Evolutionary conservation across 352 stramenopile species (phyloP).

Genomic region (Globisporangium spiculum): DNA sequence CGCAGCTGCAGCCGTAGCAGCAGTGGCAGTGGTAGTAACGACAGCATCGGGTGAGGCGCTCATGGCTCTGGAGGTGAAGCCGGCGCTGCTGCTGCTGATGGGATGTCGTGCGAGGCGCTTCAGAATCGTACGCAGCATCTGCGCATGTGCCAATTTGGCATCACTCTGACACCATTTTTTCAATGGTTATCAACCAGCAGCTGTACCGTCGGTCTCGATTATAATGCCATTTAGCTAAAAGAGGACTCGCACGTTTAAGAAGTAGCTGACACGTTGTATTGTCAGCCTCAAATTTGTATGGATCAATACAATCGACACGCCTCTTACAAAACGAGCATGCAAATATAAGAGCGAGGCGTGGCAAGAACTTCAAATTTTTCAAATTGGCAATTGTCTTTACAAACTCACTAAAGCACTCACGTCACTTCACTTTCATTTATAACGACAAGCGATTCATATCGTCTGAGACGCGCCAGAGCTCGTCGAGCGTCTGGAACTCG

Average conservation of each 20-base stretch:
- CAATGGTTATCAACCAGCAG: not conserved
- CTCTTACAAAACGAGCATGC: not conserved
- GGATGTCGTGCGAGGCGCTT: not conserved
- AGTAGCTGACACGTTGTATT: not conserved
- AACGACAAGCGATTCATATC: conserved; percentile 84
- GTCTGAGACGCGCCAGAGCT: conserved; percentile 81
- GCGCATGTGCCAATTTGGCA: not conserved
- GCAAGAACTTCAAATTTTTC: not conserved
- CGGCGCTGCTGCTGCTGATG: not conserved
- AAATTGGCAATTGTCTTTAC: conserved; percentile 5
- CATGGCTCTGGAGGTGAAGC: not conserved
- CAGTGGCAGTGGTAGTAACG: not conserved
- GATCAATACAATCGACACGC: not conserved
- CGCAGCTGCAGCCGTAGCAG: not conserved
- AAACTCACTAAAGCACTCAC: not conserved
- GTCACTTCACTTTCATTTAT: conserved; percentile 24
- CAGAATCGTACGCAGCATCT: not conserved
- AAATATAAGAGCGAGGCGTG: not conserved
- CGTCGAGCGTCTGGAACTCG: conserved; percentile 78
- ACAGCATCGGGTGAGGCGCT: not conserved
- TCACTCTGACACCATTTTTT: not conserved
- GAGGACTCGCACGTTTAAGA: too few relatives aligned
- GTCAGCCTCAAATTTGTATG: not conserved
- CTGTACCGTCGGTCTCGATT: not conserved
- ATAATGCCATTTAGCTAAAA: not conserved